Percentiles rank a stretch among this genome's conserved stretches.
These are phyloP conservation scores for Russula griseocarnosa DNA, from an alignment of 768 basidiomycete species.

Conservation along the genomic window DNA sequence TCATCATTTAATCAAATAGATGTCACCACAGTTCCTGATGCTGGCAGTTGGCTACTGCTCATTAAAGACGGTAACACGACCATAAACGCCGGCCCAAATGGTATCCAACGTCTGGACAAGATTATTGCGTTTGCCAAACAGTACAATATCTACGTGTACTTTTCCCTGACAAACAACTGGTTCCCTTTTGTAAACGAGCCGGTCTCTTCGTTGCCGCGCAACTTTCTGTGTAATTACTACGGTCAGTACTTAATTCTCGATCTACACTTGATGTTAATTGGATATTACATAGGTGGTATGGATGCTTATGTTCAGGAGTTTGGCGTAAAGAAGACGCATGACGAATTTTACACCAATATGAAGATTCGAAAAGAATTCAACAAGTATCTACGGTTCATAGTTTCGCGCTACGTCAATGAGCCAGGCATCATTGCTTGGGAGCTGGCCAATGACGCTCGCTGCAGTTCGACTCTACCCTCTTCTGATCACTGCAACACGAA, in stretches of 20 bases:
- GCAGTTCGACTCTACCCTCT: conserved; percentile 17
- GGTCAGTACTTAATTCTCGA: conserved; percentile 26
- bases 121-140: conserved; percentile 52
- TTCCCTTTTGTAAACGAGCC: conserved; percentile 5
- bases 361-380: conserved; percentile 30
- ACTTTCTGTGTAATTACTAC: conserved; percentile 34
- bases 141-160: conserved; percentile 43
- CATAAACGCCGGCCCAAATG: conserved; percentile 58
- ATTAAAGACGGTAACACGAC: conserved; percentile 51
- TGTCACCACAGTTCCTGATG: conserved; percentile 34
- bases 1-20: conserved; percentile 14
- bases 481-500: conserved; percentile 32
- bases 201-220: conserved; percentile 29
- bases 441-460: conserved; percentile 29
- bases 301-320: conserved; percentile 38
- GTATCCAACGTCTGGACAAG: conserved; percentile 59
- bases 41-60: conserved; percentile 63
- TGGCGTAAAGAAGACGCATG: conserved; percentile 34
- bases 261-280: neutral
- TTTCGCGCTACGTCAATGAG: conserved; percentile 21
- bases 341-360: conserved; percentile 39
- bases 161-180: conserved; percentile 29
- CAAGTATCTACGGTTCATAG: conserved; percentile 16
- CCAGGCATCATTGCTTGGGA: conserved; percentile 26
- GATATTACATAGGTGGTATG: conserved; percentile 37